A percentile compares a stretch with the other conserved stretches of the same genome.
phyloP scores from a whole-genome alignment of 305 asterid genomes.

The Rubia occidens region DNA sequence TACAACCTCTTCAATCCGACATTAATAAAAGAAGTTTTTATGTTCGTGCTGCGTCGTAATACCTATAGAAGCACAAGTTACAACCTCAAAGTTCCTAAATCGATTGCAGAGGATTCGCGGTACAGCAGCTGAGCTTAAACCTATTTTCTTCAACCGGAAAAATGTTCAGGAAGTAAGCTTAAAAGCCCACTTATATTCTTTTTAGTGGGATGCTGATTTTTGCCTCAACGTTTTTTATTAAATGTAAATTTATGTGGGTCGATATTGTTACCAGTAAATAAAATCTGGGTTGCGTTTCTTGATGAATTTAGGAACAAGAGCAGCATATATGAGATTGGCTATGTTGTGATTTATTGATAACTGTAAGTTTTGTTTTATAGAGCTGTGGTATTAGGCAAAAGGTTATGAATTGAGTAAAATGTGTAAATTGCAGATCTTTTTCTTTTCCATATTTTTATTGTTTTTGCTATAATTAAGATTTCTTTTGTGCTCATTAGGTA shows the following conservation, averaged over 20 bases:
- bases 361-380: background rate
- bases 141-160: constrained; percentile 20
- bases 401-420: background rate
- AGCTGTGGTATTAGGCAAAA: background rate
- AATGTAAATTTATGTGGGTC: background rate
- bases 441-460: background rate
- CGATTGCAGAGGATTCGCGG: background rate
- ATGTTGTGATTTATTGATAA: constrained; percentile 3
- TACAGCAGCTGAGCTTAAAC: constrained; percentile 20
- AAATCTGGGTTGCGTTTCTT: background rate
- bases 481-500: background rate
- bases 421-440: background rate
- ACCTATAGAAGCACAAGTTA: background rate
- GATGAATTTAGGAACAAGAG: background rate
- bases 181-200: background rate
- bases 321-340: no score
- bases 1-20: no score
- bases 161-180: constrained; percentile 75
- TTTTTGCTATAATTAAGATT: background rate
- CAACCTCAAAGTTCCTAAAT: background rate
- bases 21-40: background rate
- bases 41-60: background rate
- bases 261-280: background rate
- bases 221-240: background rate
- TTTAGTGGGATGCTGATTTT: background rate